Percentiles rank a stretch among this genome's conserved stretches.
Evolutionary conservation across 2,329 filamentous ascomycete species (phyloP).

Genomic region (Colletotrichum sp.): DNA sequence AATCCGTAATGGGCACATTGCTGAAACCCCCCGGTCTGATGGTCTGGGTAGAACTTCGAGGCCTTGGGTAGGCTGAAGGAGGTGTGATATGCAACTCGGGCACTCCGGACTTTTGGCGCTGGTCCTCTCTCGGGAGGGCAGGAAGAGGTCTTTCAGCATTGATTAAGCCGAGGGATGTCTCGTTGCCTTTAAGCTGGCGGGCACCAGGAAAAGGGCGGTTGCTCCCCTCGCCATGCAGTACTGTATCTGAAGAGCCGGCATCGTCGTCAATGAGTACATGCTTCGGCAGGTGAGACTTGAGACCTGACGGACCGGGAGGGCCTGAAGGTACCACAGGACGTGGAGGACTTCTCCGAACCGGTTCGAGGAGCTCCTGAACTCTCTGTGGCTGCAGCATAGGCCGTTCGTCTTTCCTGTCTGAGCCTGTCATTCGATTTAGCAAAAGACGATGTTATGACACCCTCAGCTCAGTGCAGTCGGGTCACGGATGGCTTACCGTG

Average conservation of each 20-base stretch:
- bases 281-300: slow-evolving; percentile 4
- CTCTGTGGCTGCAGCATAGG: neutral
- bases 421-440: neutral
- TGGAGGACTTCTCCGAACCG: neutral
- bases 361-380: slow-evolving; percentile 17
- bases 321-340: neutral
- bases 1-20: neutral
- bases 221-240: slow-evolving; percentile 38
- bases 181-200: neutral
- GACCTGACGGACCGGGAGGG: neutral
- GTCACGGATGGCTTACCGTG: slow-evolving; percentile 3
- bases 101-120: neutral
- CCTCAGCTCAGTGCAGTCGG: neutral
- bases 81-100: neutral
- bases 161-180: neutral
- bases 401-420: neutral
- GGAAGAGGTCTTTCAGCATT: neutral
- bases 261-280: slow-evolving; percentile 9
- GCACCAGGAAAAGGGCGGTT: slow-evolving; percentile 17
- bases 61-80: neutral
- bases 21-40: neutral
- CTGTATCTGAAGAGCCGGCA: slow-evolving; percentile 38
- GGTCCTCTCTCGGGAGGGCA: no score
- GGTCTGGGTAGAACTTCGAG: neutral
- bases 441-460: neutral